Base-by-base conservation (phyloP, 1,284 basidiomycete species). In the Marasmius tenuissimus region DNA sequence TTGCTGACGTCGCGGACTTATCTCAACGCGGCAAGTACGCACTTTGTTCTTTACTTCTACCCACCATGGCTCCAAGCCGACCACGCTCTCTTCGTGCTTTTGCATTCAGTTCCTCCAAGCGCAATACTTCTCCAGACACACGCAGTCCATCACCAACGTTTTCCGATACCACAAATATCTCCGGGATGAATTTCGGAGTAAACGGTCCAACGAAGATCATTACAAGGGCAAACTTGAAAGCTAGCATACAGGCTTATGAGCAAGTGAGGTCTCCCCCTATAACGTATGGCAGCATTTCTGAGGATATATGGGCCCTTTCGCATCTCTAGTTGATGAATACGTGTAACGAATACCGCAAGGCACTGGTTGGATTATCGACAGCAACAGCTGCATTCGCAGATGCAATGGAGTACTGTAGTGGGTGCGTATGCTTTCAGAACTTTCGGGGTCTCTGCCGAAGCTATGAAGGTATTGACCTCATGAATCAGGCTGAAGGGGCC, bases 311-410 rank as follows among this genome's bases (percentile, higher is more conserved):
- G 64, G 65, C 60, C 40, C 53, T 64, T 56, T 55, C 58, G 45
- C 16, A 60, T 68, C 35, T 58, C 33, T 68, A 96, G 88, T 81
- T 97, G 56, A 85, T 97, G 77, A 84, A 77, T 65, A 85, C 88
- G 51, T 92, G 92, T 65, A 89, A 93, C 57, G 85, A 84, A 59
- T 98, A 97, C 78, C 92, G 96, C 54, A 81, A 88, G 40, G 91
- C 93, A 34, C 83, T 98, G 66, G 76, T 95, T 60, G 84, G 87
- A 53, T 89, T 98, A 85, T 92, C 93, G 14, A 86, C 86, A 63
- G 94, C 91, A 10, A 94, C 94, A 4, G 92, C 94, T 47, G 84
- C 85, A 3, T 93, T 98, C 66, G 96, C 95, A 27, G 87, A 92
- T 71, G 91, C 94, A 18, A 85, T 96, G 84, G 88, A 93, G 73